Evolutionary conservation across 345 rosid species (phyloP).

Genomic region (Hypericum perforatum): DNA sequence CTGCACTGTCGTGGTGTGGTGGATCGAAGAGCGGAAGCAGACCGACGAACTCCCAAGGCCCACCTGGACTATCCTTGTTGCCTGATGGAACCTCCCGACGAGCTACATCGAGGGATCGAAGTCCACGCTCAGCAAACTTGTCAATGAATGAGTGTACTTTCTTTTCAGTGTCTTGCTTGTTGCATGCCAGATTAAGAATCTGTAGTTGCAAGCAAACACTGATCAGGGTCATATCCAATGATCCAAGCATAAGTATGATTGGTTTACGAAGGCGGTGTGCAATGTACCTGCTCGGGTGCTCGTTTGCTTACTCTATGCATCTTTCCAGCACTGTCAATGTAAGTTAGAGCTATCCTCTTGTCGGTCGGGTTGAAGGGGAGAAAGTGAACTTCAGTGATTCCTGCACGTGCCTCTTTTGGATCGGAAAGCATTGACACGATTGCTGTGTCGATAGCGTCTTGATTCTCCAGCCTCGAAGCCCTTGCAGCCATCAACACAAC

Average conservation of each 20-base stretch:
- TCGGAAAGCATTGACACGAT: slow-evolving; percentile 80
- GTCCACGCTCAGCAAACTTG: slow-evolving; percentile 77
- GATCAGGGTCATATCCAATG: too few species aligned
- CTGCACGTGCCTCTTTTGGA: slow-evolving; percentile 92
- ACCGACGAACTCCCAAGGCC: slow-evolving; percentile 88
- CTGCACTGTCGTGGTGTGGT: slow-evolving; percentile 70
- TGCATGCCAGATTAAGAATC: slow-evolving; percentile 47
- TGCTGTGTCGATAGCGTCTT: slow-evolving; percentile 85
- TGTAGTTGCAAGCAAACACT: slow-evolving; percentile 1
- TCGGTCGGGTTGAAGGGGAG: slow-evolving; percentile 95
- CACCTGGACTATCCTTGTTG: slow-evolving; percentile 59
- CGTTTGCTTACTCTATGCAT: slow-evolving; percentile 96
- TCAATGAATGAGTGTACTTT: slow-evolving; percentile 43
- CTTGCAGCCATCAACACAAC: slow-evolving; percentile 86
- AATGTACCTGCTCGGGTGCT: slow-evolving; percentile 82
- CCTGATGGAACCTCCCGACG: slow-evolving; percentile 63
- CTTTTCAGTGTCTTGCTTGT: slow-evolving; percentile 33
- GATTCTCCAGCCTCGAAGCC: slow-evolving; percentile 89
- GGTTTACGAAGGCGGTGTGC: not conserved
- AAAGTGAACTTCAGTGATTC: slow-evolving; percentile 79
- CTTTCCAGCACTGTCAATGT: slow-evolving; percentile 49
- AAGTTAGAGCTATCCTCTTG: slow-evolving; percentile 83
- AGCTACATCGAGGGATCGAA: slow-evolving; percentile 81
- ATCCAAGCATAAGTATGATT: too few species aligned
- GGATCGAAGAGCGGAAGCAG: slow-evolving; percentile 73